phyloP scores from a whole-genome alignment of 495 filamentous ascomycete species.

The Neurospora discreta region DNA sequence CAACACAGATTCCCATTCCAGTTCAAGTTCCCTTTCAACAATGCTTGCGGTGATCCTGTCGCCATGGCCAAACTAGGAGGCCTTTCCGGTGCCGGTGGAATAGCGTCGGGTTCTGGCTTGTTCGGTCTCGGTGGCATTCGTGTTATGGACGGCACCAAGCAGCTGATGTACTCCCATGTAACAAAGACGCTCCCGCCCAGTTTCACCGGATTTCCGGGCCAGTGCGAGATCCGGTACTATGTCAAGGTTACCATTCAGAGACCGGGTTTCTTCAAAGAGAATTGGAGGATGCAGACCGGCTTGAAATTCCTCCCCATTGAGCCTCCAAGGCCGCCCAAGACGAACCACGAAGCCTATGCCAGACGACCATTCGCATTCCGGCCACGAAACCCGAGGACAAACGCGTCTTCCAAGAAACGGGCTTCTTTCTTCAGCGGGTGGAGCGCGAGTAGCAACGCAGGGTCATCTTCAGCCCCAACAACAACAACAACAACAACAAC shows the following conservation, averaged over 20 bases:
- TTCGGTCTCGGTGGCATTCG: slow-evolving; percentile 32
- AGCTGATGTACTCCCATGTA: slow-evolving; percentile 53
- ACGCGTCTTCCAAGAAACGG: neutral
- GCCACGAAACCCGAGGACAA: slow-evolving; percentile 13
- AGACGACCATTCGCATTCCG: slow-evolving; percentile 68
- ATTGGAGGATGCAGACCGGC: slow-evolving; percentile 49
- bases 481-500: neutral
- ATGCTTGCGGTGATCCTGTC: slow-evolving; percentile 52
- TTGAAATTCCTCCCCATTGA: slow-evolving; percentile 91
- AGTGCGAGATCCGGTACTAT: slow-evolving; percentile 87
- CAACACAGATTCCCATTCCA: slow-evolving; percentile 80
- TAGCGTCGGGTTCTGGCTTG: slow-evolving; percentile 18
- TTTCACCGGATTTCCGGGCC: slow-evolving; percentile 64
- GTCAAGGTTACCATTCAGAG: slow-evolving; percentile 83
- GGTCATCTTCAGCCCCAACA: neutral
- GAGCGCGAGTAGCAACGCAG: neutral
- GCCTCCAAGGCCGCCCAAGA: slow-evolving; percentile 57
- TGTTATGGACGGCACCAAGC: slow-evolving; percentile 40
- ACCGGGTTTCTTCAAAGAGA: slow-evolving; percentile 75
- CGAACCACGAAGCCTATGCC: slow-evolving; percentile 72
- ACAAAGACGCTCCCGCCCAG: slow-evolving; percentile 83
- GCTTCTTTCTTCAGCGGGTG: neutral
- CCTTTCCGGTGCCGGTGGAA: slow-evolving; percentile 26
- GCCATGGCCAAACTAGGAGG: slow-evolving; percentile 37
- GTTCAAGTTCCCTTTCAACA: slow-evolving; percentile 94